Evolutionary conservation across 257 asterid genomes (phyloP).

Genomic region (Petunia secreta): DNA sequence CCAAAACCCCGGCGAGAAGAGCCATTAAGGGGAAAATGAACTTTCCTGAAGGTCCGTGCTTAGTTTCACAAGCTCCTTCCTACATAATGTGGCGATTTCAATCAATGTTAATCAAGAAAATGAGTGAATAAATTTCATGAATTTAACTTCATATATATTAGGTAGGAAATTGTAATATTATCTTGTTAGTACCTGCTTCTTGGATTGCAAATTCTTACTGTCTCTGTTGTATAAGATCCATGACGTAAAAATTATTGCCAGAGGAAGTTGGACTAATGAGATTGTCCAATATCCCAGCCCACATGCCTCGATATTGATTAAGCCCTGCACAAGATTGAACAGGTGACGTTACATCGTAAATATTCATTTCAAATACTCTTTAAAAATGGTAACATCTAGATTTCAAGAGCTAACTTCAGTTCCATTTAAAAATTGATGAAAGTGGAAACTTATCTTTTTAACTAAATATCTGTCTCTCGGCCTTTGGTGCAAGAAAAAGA

Average conservation of each 20-base stretch:
- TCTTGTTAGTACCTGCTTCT: slow-evolving; percentile 45
- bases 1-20: slow-evolving; percentile 73
- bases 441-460: no score
- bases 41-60: slow-evolving; percentile 31
- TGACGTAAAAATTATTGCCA: slow-evolving; percentile 63
- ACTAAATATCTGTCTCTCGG: no score
- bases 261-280: slow-evolving; percentile 71
- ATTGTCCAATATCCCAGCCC: slow-evolving; percentile 86
- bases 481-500: not conserved
- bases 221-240: slow-evolving; percentile 51
- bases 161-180: not conserved
- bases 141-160: not conserved
- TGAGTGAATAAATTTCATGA: not conserved
- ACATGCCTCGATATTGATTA: slow-evolving; percentile 62
- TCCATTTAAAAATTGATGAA: no score
- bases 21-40: slow-evolving; percentile 74
- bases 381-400: not conserved
- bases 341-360: no score
- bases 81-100: slow-evolving; percentile 22
- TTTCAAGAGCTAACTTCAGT: no score
- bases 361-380: not conserved
- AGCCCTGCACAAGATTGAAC: slow-evolving; percentile 49
- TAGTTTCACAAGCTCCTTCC: slow-evolving; percentile 44
- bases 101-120: not conserved
- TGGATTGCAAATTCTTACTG: slow-evolving; percentile 25